These are phyloP conservation scores for Euphorbia celastroides DNA, from an alignment of 441 rosid genomes.

Conservation along the genomic window DNA sequence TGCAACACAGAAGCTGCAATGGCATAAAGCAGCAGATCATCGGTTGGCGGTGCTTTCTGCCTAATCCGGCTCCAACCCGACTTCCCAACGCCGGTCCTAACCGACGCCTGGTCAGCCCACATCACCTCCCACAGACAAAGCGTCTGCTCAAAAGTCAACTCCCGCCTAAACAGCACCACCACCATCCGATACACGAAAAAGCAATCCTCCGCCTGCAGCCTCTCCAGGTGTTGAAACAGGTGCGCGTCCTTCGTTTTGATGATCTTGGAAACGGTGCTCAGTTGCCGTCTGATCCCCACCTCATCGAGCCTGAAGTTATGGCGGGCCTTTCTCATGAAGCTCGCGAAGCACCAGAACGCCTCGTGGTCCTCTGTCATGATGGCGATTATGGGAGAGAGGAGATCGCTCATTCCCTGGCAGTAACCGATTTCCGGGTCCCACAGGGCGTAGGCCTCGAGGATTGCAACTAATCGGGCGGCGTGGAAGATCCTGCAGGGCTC, in stretches of 20 bases:
- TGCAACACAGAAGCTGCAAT: constrained; percentile 87
- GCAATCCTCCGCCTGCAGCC: constrained; percentile 91
- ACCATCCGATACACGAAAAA: constrained; percentile 96
- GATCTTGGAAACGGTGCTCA: constrained; percentile 73
- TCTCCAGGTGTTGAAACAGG: constrained; percentile 84
- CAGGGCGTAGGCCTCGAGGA: constrained; percentile 88
- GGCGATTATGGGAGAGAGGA: constrained; percentile 72
- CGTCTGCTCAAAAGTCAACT: constrained; percentile 81
- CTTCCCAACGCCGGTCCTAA: constrained; percentile 76
- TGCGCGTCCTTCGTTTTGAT: constrained; percentile 79
- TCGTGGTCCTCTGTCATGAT: constrained; percentile 78
- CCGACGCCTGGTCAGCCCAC: constrained; percentile 97
- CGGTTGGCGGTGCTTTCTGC: constrained; percentile 79
- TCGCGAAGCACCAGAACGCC: constrained; percentile 97
- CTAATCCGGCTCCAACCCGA: constrained; percentile 82
- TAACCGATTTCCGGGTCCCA: constrained; percentile 89
- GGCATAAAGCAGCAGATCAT: constrained; percentile 79
- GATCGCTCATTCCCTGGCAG: constrained; percentile 96
- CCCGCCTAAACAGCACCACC: constrained; percentile 81
- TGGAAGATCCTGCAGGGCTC: constrained; percentile 80
- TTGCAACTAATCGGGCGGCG: constrained; percentile 81
- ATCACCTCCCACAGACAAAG: constrained; percentile 90
- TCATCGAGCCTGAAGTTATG: constrained; percentile 96
- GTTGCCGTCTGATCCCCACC: constrained; percentile 84
- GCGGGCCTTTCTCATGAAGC: constrained; percentile 92